These are phyloP conservation scores for Pseudocercospora fuligena DNA, from an alignment of 2,329 filamentous ascomycete species.

Conservation along the genomic window DNA sequence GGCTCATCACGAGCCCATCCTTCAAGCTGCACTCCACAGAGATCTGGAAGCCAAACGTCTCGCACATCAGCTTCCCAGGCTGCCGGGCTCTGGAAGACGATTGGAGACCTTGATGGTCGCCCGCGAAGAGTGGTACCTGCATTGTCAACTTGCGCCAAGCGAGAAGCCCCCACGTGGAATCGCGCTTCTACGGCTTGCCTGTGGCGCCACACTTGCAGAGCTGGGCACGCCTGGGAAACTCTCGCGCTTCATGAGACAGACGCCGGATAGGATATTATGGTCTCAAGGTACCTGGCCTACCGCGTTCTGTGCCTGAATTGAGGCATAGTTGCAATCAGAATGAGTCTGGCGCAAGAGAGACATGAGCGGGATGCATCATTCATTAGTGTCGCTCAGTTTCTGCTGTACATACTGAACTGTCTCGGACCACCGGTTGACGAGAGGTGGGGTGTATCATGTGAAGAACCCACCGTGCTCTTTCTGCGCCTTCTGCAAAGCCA, in stretches of 20 bases:
- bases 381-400: not conserved
- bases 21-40: not conserved
- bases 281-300: not conserved
- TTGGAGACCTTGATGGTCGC: constrained; percentile 5
- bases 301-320: not conserved
- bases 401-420: not conserved
- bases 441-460: constrained; percentile 20
- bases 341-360: not conserved
- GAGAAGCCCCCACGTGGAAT: not conserved
- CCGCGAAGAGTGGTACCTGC: not conserved
- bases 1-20: not conserved
- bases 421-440: not conserved
- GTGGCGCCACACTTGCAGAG: not conserved
- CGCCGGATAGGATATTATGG: not conserved
- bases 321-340: not conserved
- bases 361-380: constrained; percentile 14
- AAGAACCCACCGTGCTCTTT: constrained; percentile 27
- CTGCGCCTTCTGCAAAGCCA: constrained; percentile 27
- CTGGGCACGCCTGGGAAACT: not conserved
- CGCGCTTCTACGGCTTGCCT: not conserved
- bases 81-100: not conserved
- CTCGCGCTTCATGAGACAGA: not conserved
- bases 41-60: not conserved
- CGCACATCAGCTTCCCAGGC: not conserved
- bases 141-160: not conserved